Evolutionary conservation across 2,329 filamentous ascomycete species (phyloP).

Genomic region (Phialocephala subalpina): DNA sequence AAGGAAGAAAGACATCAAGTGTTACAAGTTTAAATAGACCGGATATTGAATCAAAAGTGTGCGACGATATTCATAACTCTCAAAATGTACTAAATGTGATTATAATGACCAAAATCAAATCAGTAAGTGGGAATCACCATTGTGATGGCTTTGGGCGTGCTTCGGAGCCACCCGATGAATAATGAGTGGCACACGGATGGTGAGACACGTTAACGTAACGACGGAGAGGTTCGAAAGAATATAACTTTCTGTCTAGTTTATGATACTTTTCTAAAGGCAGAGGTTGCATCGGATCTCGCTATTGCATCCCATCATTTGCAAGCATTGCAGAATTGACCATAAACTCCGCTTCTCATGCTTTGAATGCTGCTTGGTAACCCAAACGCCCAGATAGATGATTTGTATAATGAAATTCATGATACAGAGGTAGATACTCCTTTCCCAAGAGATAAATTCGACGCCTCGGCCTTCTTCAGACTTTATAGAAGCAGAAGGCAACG

Average conservation of each 20-base stretch:
- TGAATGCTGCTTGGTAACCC: neutral
- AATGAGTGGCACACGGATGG: no score
- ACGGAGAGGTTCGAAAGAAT: neutral
- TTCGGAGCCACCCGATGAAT: neutral
- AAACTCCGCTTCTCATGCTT: neutral
- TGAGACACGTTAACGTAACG: no score
- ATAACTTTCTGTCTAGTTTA: conserved; percentile 2
- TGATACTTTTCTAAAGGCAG: neutral
- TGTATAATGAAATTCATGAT: neutral
- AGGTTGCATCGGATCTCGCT: neutral
- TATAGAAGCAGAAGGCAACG: conserved; percentile 96
- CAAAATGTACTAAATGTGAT: no score
- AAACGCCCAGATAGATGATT: neutral
- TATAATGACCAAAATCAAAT: no score
- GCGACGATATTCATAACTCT: no score
- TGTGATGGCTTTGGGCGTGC: no score
- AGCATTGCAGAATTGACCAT: neutral
- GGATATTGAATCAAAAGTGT: no score
- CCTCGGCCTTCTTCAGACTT: conserved; percentile 65
- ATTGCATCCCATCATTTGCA: neutral
- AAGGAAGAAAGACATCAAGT: no score
- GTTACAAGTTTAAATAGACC: no score
- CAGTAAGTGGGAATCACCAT: no score
- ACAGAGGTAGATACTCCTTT: neutral
- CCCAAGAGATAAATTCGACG: neutral